These are phyloP conservation scores for Penicillium salamii DNA, from an alignment of 495 filamentous ascomycete genomes.

Conservation along the genomic window DNA sequence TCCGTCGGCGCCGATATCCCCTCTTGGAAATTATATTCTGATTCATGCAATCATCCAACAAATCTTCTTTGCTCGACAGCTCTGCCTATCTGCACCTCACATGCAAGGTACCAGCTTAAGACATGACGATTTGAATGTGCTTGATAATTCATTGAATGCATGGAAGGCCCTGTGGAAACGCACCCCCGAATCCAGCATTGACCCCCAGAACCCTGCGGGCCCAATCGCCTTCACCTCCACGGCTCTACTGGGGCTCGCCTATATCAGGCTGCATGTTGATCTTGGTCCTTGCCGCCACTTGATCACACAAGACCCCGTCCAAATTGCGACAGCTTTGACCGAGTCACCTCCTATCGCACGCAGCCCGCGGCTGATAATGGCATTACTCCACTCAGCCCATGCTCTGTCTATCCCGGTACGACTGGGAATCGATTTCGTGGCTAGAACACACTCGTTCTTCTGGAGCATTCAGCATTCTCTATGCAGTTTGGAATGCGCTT, in stretches of 20 bases:
- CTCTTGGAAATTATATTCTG: constrained; percentile 53
- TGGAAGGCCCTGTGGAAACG: constrained; percentile 54
- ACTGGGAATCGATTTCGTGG: constrained; percentile 52
- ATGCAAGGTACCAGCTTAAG: constrained; percentile 45
- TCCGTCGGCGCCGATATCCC: constrained; percentile 49
- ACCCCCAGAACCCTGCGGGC: constrained; percentile 51
- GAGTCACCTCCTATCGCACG: constrained; percentile 43
- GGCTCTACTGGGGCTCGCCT: constrained; percentile 52
- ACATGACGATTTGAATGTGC: constrained; percentile 39
- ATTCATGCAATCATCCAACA: constrained; percentile 54
- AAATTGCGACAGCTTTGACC: constrained; percentile 40
- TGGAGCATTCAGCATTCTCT: constrained; percentile 57
- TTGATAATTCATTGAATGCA: constrained; percentile 45
- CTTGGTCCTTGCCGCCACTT: constrained; percentile 45
- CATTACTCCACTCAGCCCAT: constrained; percentile 51
- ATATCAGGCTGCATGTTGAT: constrained; percentile 51
- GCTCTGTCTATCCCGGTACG: constrained; percentile 53
- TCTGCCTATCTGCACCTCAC: constrained; percentile 43
- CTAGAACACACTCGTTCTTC: constrained; percentile 51
- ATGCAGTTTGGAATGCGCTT: constrained; percentile 53
- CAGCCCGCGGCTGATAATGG: constrained; percentile 48
- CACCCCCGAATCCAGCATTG: constrained; percentile 51
- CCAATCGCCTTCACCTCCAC: constrained; percentile 55
- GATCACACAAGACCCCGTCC: constrained; percentile 44
- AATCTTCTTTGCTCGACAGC: constrained; percentile 50